These are phyloP conservation scores for Gaultheria prostrata DNA, from an alignment of 148 eudicot genomes.

Conservation along the genomic window DNA sequence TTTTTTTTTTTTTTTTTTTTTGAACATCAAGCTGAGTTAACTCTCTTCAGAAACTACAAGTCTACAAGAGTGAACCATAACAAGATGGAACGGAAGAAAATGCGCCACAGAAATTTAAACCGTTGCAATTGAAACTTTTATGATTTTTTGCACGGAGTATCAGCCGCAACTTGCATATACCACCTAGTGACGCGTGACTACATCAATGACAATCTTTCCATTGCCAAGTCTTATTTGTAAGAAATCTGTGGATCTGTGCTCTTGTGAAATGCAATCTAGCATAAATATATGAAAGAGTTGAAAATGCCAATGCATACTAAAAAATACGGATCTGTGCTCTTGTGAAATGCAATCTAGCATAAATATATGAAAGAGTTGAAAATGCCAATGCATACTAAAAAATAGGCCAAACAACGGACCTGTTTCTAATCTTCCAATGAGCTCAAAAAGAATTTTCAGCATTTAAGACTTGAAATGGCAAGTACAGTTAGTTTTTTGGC, in stretches of 20 bases:
- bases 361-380: not conserved
- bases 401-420: not conserved
- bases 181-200: not conserved
- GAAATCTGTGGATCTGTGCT: not conserved
- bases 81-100: not conserved
- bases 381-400: not conserved
- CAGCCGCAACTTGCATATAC: not conserved
- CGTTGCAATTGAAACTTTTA: not conserved
- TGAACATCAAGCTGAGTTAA: not conserved
- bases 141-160: no score
- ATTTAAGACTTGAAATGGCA: not conserved
- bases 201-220: not conserved
- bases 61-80: not conserved
- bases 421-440: not conserved
- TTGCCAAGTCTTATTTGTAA: not conserved
- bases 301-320: not conserved
- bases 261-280: not conserved
- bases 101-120: not conserved
- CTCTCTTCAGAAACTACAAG: not conserved
- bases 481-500: no score
- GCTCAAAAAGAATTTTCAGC: not conserved
- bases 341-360: not conserved
- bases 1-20: no score
- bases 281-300: not conserved
- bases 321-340: not conserved